Percentiles rank a stretch among this genome's conserved stretches.
Conservation (phyloP, 345 rosid genomes). For the Arabidopsis suecica region DNA sequence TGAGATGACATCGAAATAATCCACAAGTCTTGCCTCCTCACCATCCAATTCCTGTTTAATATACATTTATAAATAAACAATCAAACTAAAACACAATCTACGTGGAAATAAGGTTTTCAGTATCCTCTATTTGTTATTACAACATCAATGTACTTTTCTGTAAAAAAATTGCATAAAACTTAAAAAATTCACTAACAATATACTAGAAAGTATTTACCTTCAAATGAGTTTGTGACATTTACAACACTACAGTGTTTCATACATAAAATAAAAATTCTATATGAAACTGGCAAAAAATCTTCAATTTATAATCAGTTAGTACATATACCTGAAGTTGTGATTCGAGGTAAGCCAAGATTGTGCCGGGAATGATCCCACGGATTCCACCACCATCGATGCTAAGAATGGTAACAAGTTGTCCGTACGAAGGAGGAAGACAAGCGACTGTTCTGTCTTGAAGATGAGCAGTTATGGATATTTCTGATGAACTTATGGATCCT, state of each 20-base stretch:
- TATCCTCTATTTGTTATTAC: too few relatives aligned
- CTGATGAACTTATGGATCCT: slow-evolving; percentile 7
- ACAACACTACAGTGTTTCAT: too few relatives aligned
- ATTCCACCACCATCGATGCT: slow-evolving; percentile 82
- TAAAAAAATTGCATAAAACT: too few relatives aligned
- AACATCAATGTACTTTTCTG: too few relatives aligned
- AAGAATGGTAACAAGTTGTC: slow-evolving; percentile 60
- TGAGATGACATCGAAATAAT: slow-evolving; percentile 77
- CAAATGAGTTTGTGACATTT: too few relatives aligned
- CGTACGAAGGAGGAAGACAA: slow-evolving; percentile 55
- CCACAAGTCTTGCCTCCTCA: slow-evolving; percentile 68
- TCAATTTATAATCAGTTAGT: neutral
- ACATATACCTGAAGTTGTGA: slow-evolving; percentile 63
- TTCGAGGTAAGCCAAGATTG: slow-evolving; percentile 63
- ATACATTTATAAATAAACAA: neutral
- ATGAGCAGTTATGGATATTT: neutral
- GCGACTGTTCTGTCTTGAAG: neutral
- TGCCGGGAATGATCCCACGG: slow-evolving; percentile 69
- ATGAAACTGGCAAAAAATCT: neutral
- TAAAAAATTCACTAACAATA: too few relatives aligned
- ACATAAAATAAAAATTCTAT: neutral
- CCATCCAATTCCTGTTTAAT: slow-evolving; percentile 65
- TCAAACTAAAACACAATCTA: neutral
- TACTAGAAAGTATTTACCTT: too few relatives aligned
- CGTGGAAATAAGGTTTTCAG: too few relatives aligned